These are phyloP conservation scores for Lenwebbia sp. DNA, from an alignment of 345 rosid species.

Conservation along the genomic window DNA sequence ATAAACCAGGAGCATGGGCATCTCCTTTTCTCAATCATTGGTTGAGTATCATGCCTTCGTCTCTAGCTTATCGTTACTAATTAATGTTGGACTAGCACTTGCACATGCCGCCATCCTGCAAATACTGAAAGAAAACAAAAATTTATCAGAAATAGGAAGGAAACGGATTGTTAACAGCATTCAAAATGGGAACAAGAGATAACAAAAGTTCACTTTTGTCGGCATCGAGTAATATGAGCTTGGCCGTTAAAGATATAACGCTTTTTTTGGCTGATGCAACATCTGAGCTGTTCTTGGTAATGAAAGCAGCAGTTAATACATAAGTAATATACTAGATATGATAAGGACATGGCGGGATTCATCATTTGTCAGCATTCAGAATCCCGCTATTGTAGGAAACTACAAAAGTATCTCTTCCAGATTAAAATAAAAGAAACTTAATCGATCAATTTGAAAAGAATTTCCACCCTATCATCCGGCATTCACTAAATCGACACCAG, in stretches of 20 bases:
- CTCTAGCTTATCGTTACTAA: not conserved
- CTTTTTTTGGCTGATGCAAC: not conserved
- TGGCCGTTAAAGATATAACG: not conserved
- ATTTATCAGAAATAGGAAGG: not conserved
- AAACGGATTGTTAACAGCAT: not conserved
- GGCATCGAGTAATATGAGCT: not conserved
- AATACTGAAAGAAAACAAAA: not conserved
- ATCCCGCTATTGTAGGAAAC: not conserved
- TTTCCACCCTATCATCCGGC: not conserved
- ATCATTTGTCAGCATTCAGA: not conserved
- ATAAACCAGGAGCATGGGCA: not conserved
- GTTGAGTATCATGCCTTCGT: not conserved
- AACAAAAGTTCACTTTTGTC: not conserved
- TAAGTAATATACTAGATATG: not conserved
- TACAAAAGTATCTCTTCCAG: not conserved
- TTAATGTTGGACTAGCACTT: not conserved
- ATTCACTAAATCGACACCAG: not conserved
- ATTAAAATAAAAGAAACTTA: not conserved
- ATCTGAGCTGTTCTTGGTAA: not conserved
- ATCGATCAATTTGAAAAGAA: not conserved
- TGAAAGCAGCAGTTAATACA: not conserved
- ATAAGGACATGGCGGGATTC: not conserved
- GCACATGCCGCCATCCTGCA: not conserved
- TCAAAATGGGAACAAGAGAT: not conserved
- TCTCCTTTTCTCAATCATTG: not conserved